Base-by-base conservation (phyloP, 768 basidiomycete species). In the Lentinula sp. region DNA sequence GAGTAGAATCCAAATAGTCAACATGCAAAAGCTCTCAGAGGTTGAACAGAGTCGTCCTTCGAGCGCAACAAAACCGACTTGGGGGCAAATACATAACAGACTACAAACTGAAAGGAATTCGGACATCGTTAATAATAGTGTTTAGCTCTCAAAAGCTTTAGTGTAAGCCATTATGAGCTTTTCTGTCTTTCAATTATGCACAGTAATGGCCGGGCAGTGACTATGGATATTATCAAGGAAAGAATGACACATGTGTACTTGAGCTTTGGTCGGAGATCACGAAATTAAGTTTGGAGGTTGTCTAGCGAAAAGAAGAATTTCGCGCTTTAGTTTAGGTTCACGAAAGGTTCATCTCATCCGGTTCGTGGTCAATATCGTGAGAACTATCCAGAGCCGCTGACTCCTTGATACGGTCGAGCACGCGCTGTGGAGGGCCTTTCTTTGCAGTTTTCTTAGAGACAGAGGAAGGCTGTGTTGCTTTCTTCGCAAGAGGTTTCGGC, bases 291-390 rank as follows among this genome's bases (percentile, higher is more conserved):
- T 9, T 23, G 46, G 4, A 48, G 9, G 6, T 43, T n/a, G 39
- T 40, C 11, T 40, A 15, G 39, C 39, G 42, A 43, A 43, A 43
- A 6, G 16, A 28, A 28, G 3, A 28, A 28, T 28, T 3, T 7
- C 46, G 21, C 21, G n/a, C 18, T 21, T 16, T 4, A 11, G 4
- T 56, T 7, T 10, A n/a, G 6, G 7, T 15, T 57, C 45, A 60
- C 15, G 59, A 52, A 11, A 60, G 49, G 40, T 60, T 49, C 37
- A 60, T 16, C 48, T 60, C 59, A 43, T 60, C 59, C 34, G 59
- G 59, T 37, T 60, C 59, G 10, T 60, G 49, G 35, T 60, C 59
- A 18, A 40, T 48, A 35, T 18, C 39, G 31, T 34, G 45, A 59
- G 21, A 4, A 35, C 40, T 15, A 40, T 57, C 45, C 16, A 43